Evolutionary conservation across 2,329 filamentous ascomycete species (phyloP).

Genomic region (Hirsutella minnesotensis): DNA sequence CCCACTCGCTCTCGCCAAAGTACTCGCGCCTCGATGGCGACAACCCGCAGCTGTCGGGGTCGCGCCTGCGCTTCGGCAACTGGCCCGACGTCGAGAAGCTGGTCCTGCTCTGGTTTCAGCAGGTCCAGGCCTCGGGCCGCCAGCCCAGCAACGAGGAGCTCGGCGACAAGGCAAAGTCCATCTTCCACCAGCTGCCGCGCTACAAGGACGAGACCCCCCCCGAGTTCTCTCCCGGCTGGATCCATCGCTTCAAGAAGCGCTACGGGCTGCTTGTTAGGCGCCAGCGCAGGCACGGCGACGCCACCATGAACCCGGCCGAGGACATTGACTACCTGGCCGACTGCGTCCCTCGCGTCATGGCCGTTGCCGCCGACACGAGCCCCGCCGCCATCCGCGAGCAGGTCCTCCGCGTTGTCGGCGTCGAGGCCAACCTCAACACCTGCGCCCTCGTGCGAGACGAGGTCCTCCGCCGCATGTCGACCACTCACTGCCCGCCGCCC

Average conservation of each 20-base stretch:
- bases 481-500: conserved; percentile 10
- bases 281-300: conserved; percentile 39
- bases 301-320: conserved; percentile 34
- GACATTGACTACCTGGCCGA: conserved; percentile 50
- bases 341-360: conserved; percentile 47
- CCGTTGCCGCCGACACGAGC: conserved; percentile 43
- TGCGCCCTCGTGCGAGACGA: conserved; percentile 49
- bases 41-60: conserved; percentile 47
- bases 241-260: conserved; percentile 52
- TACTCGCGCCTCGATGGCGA: conserved; percentile 50
- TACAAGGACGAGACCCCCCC: conserved; percentile 49
- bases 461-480: conserved; percentile 29
- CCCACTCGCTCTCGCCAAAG: conserved; percentile 49
- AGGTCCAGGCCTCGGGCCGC: conserved; percentile 37
- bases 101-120: conserved; percentile 42
- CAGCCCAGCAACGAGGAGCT: conserved; percentile 52
- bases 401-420: conserved; percentile 40
- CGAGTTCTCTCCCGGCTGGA: conserved; percentile 53
- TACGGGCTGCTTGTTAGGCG: conserved; percentile 46
- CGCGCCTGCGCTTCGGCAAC: conserved; percentile 49
- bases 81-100: conserved; percentile 53
- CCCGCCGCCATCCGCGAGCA: conserved; percentile 48
- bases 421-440: conserved; percentile 39
- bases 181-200: conserved; percentile 45
- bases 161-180: conserved; percentile 48